phyloP scores from a whole-genome alignment of 805 yeast genomes.

The Aciculoconidium aculeatum region DNA sequence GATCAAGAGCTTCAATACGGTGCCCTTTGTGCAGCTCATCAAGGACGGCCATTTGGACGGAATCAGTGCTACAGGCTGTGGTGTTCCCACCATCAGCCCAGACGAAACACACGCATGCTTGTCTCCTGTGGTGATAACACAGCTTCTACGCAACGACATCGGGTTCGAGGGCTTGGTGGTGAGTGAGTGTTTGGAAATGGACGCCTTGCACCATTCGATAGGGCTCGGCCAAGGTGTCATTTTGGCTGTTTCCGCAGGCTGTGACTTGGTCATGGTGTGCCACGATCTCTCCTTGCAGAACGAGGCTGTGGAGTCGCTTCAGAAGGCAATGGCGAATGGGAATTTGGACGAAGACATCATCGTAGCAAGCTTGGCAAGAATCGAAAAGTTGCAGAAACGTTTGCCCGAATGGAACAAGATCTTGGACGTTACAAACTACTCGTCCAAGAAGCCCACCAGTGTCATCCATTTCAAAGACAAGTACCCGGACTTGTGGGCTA shows the following conservation, averaged over 20 bases:
- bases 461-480: constrained; percentile 20
- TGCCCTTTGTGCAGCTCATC: constrained; percentile 47
- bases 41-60: constrained; percentile 46
- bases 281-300: constrained; percentile 48
- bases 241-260: constrained; percentile 57
- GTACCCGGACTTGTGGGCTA: constrained; percentile 29
- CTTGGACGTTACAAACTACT: constrained; percentile 23
- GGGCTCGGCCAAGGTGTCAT: constrained; percentile 65
- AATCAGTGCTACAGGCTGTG: constrained; percentile 57
- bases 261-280: constrained; percentile 60
- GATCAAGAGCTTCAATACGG: constrained; percentile 41
- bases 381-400: constrained; percentile 36
- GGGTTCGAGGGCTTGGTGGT: constrained; percentile 52
- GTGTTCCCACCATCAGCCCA: constrained; percentile 54
- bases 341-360: constrained; percentile 40
- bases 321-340: constrained; percentile 34
- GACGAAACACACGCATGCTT: constrained; percentile 61
- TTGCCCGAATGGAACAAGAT: constrained; percentile 40
- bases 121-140: constrained; percentile 47
- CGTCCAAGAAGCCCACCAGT: constrained; percentile 13
- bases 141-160: constrained; percentile 45
- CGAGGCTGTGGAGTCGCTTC: constrained; percentile 45
- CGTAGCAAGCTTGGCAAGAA: constrained; percentile 34
- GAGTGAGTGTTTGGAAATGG: constrained; percentile 59
- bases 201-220: constrained; percentile 54